Evolutionary conservation across 352 stramenopile species (phyloP).

Genomic region (Thraustochytrium sp.): DNA sequence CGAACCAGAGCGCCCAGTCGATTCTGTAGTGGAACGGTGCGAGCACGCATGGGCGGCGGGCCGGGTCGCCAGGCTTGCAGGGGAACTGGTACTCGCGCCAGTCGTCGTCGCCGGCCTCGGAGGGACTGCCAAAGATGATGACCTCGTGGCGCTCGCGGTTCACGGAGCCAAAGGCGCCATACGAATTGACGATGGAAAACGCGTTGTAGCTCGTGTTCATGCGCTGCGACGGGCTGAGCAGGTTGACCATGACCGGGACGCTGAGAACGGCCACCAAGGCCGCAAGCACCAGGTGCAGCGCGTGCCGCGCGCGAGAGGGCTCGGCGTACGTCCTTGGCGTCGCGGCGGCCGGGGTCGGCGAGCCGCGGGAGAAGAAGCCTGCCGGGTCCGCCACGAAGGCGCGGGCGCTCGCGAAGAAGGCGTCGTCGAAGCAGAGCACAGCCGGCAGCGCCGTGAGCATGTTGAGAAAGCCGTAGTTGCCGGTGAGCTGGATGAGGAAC

Average conservation of each 20-base stretch:
- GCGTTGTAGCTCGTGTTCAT: conserved; percentile 11
- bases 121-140: not conserved
- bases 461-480: conserved; percentile 1
- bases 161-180: not conserved
- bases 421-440: conserved; percentile 3
- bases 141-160: conserved; percentile 3
- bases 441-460: not conserved
- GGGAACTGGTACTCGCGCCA: conserved; percentile 4
- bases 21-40: not conserved
- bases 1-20: conserved; percentile 11
- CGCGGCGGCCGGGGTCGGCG: not conserved
- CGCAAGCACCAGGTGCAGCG: not conserved
- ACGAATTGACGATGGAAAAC: conserved; percentile 6
- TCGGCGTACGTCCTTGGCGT: not conserved
- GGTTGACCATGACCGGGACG: not conserved
- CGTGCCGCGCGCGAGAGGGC: not conserved
- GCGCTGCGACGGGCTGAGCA: not conserved
- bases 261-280: not conserved
- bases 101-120: not conserved
- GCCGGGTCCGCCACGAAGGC: not conserved
- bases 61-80: not conserved
- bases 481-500: not conserved
- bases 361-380: not conserved
- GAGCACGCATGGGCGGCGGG: not conserved
- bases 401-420: not conserved